These are phyloP conservation scores for Saccharum hybrid DNA, from an alignment of 202 grass and related monocot genomes.

Conservation along the genomic window DNA sequence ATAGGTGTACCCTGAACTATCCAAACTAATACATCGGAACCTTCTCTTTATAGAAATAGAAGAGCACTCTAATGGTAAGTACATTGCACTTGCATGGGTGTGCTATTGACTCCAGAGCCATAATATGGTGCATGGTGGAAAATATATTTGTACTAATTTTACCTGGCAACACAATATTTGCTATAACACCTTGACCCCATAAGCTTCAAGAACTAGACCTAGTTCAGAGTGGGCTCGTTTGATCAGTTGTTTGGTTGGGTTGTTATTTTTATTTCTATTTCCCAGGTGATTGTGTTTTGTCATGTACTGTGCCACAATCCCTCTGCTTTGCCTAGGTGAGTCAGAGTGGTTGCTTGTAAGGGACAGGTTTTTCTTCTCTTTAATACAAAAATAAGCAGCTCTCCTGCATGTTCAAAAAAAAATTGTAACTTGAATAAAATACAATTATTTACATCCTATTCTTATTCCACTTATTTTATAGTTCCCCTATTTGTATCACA, in stretches of 20 bases:
- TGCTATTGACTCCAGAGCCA: conserved; percentile 13
- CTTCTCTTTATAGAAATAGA: conserved; percentile 25
- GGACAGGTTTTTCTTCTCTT: not conserved
- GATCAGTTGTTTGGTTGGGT: not conserved
- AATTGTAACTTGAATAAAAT: conserved; percentile 19
- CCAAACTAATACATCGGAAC: conserved; percentile 46
- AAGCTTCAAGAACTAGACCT: not conserved
- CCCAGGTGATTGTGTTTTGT: not conserved
- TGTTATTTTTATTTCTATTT: not conserved
- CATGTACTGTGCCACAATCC: not conserved
- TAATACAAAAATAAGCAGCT: not conserved
- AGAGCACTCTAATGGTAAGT: conserved; percentile 37
- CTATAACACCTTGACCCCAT: not conserved
- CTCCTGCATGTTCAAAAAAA: not conserved
- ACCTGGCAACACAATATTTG: not conserved
- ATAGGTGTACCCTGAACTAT: conserved; percentile 46
- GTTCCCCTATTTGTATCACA: conserved; percentile 15
- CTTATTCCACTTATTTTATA: conserved; percentile 29
- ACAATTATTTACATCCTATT: conserved; percentile 11
- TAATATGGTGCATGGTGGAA: conserved; percentile 23
- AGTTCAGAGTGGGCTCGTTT: not conserved
- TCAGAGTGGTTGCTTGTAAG: not conserved
- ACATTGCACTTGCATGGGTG: conserved; percentile 31
- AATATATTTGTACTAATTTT: conserved; percentile 23
- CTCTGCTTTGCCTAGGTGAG: not conserved